Evolutionary conservation across 495 filamentous ascomycete genomes (phyloP), one percentile per base, ranked within the genome.

Genomic region (Aspergillus egyptiacus): DNA sequence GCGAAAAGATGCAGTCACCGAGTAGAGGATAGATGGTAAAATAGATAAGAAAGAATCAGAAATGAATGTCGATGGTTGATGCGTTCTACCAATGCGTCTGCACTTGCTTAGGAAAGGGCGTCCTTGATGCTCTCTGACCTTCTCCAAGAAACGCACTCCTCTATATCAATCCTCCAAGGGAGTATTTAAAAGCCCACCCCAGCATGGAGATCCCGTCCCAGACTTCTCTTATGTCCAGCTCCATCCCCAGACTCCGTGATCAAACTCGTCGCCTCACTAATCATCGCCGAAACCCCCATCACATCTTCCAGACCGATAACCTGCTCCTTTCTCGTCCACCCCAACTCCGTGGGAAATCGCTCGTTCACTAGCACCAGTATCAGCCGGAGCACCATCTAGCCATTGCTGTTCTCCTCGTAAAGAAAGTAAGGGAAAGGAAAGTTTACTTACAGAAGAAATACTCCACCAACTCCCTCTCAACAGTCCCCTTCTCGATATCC

Each of bases 371-470:
- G 44, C 54, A 58, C 50, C 30, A 2, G 10, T n/a, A n/a, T 32
- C 14, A 32, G 30, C 30, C 5, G n/a, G n/a, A n/a, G n/a, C n/a
- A n/a, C n/a, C 27, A 30, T 30, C 27, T 5, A 30, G 27, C 27
- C 27, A 30, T 30, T 6, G 6, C 27, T 11, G 27, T 30, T 11
- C 27, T 30, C 27, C 11, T 6, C 27, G 5, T 11, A 25, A 40
- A 25, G n/a, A 10, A 6, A 40, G n/a, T 19, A 38, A 38, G 6
- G n/a, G 25, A 40, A 25, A 40, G 30, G 15, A 22, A n/a, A 22
- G n/a, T n/a, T n/a, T 10, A 51, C 69, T 56, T 50, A 76, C 71
- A 56, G 49, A 78, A 78, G n/a, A 74, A 57, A 49, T 67, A 76
- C 35, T 74, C 65, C 5, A 74, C 66, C 34, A 60, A 62, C 1